These are phyloP conservation scores for Botrytis pseudocinerea DNA, from an alignment of 2,329 filamentous ascomycete species.

Conservation along the genomic window DNA sequence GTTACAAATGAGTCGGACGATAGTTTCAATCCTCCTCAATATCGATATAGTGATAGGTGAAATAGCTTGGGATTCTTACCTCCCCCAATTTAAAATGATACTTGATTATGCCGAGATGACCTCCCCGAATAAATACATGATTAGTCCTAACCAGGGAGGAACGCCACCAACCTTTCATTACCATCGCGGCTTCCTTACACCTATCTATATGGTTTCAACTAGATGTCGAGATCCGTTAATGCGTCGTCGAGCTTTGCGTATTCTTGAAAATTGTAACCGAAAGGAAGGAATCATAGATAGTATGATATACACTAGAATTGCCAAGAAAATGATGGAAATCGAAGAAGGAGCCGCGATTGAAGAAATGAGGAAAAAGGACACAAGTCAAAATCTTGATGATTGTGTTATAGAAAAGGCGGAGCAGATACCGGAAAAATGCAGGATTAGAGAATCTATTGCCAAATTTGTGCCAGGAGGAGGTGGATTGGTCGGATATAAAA, in stretches of 20 bases:
- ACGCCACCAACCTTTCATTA: constrained; percentile 2
- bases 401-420: not conserved
- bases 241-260: not conserved
- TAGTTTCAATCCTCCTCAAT: not conserved
- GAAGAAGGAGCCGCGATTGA: constrained; percentile 18
- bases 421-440: constrained; percentile 3
- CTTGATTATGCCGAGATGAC: constrained; percentile 2
- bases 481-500: not conserved
- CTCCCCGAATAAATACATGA: not conserved
- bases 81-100: constrained; percentile 1
- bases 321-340: not conserved
- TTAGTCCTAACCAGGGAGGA: too few species aligned
- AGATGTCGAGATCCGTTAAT: constrained; percentile 12
- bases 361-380: not conserved
- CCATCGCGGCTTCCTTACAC: constrained; percentile 11
- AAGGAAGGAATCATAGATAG: constrained; percentile 19
- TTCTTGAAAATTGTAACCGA: constrained; percentile 2
- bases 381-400: not conserved
- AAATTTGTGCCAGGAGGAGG: not conserved
- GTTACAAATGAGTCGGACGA: not conserved
- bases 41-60: not conserved
- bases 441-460: constrained; percentile 2
- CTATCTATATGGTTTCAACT: not conserved
- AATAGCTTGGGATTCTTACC: not conserved
- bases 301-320: not conserved